A percentile compares a stretch with the other conserved stretches of the same genome.
Evolutionary conservation across 2,329 filamentous ascomycete genomes (phyloP).

Genomic region (Plectosphaerella cucumerina): DNA sequence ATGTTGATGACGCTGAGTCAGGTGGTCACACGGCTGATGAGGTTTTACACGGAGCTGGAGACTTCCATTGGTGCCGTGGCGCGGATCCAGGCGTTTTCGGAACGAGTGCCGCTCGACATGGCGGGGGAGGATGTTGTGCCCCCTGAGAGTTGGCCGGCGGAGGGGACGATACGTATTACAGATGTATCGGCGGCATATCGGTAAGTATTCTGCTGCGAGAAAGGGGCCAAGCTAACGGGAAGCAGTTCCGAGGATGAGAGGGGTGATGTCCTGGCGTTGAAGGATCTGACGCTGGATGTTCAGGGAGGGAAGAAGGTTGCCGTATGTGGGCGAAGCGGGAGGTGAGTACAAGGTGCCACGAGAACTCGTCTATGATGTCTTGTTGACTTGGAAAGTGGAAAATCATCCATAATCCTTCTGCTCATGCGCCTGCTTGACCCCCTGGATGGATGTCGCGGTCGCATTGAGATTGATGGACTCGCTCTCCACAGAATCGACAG

Average conservation of each 20-base stretch:
- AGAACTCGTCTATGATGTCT: no score
- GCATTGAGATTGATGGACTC: conserved; percentile 33
- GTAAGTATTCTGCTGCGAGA: no score
- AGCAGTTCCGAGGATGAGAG: background rate
- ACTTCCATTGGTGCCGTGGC: conserved; percentile 16
- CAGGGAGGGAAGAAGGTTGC: conserved; percentile 14
- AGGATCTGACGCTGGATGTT: conserved; percentile 10
- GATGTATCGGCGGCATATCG: conserved; percentile 13
- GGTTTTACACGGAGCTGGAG: conserved; percentile 21
- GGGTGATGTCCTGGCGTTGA: conserved; percentile 2
- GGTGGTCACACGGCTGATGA: conserved; percentile 19
- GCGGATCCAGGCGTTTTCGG: conserved; percentile 14
- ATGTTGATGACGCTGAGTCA: conserved; percentile 28
- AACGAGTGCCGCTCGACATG: conserved; percentile 10
- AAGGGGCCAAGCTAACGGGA: background rate
- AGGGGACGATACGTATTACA: conserved; percentile 11
- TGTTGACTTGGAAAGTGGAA: conserved; percentile 19
- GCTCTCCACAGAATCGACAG: conserved; percentile 30
- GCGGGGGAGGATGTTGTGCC: conserved; percentile 8
- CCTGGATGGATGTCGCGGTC: conserved; percentile 5
- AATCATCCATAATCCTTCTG: conserved; percentile 28
- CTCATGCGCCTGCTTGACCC: conserved; percentile 29
- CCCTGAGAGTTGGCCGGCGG: conserved; percentile 11
- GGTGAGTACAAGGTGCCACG: conserved; percentile 1
- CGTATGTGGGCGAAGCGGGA: conserved; percentile 19